Percentiles rank a stretch among this genome's conserved stretches.
Evolutionary conservation across 495 filamentous ascomycete species (phyloP).

Genomic region (Extremus antarcticus): DNA sequence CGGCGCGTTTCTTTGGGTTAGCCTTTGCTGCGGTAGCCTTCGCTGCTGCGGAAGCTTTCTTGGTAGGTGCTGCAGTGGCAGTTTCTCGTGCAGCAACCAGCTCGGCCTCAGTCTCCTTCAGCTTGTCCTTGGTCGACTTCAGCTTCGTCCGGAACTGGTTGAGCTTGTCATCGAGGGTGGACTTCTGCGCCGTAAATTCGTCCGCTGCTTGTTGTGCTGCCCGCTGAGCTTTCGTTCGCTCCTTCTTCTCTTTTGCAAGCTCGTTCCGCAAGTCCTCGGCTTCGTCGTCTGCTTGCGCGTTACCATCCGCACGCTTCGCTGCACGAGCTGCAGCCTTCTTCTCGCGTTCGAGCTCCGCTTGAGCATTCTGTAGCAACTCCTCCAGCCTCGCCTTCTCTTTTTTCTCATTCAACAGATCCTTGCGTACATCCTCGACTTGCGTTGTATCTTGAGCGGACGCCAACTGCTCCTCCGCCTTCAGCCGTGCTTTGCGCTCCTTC

Average conservation of each 20-base stretch:
- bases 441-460: slow-evolving; percentile 17
- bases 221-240: slow-evolving; percentile 33
- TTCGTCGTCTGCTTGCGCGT: slow-evolving; percentile 15
- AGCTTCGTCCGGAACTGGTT: slow-evolving; percentile 58
- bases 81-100: slow-evolving; percentile 36
- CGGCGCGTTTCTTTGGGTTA: slow-evolving; percentile 40
- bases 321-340: slow-evolving; percentile 18
- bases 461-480: slow-evolving; percentile 20
- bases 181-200: slow-evolving; percentile 45
- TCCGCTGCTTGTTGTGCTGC: slow-evolving; percentile 25
- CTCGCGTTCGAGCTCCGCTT: slow-evolving; percentile 22
- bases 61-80: slow-evolving; percentile 28
- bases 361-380: slow-evolving; percentile 35
- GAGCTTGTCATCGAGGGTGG: slow-evolving; percentile 54
- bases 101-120: slow-evolving; percentile 47
- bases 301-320: slow-evolving; percentile 18
- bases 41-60: slow-evolving; percentile 4
- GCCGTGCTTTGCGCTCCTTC: slow-evolving; percentile 36
- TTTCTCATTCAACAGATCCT: slow-evolving; percentile 44
- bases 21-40: slow-evolving; percentile 12
- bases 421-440: slow-evolving; percentile 38
- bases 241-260: slow-evolving; percentile 34
- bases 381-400: slow-evolving; percentile 31
- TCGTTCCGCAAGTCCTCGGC: slow-evolving; percentile 31
- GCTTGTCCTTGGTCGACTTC: slow-evolving; percentile 52